Base-by-base conservation (phyloP, 176 grass and related monocot genomes). In the Phyllostachys edulis region DNA sequence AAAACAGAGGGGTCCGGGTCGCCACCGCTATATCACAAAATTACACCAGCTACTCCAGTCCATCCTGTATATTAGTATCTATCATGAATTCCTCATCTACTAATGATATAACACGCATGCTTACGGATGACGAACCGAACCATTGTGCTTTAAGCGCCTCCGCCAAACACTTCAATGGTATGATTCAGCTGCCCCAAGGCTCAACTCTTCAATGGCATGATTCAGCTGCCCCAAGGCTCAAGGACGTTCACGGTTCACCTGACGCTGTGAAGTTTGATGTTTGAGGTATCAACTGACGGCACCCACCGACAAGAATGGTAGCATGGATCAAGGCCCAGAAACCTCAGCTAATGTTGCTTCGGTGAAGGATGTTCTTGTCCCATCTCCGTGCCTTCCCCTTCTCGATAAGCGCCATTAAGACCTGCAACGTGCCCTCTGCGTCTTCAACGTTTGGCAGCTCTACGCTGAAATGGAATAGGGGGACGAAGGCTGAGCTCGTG, bases 391-490 rank as follows among this genome's bases (percentile, higher is more conserved):
- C 77, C 63, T 86, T 95, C 7, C 71, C 7, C 71, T 95, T 90
- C 75, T 98, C 93, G 1, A 90, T 91, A 49, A 94, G 78, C 29
- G 89, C 72, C 32, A 75, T 42, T 71, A 94, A 44, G 64, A 93
- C 83, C 85, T 93, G 92, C 46, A 94, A 13, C 27, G 88, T 76
- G 81, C 88, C 90, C 83, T 93, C 92, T 21, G 95, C 92, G 18
- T 97, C 95, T 77, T 94, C 95, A 49, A 69, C 36, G 60, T 78
- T 94, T 66, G 76, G 86, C 41, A 98, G 70, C 85, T 95, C 91
- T 0, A 95, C 55, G 20, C 93, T 98, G 11, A 82, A 75, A 84
- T 97, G 95, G 88, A 97, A 94, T 41, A 97, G 71, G n/a, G n/a
- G 95, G 49, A 82, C 73, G 0, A 89, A 91, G 40, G 89, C 63